These are phyloP conservation scores for Blastocystis sp. DNA, from an alignment of 352 stramenopile genomes.

Conservation along the genomic window DNA sequence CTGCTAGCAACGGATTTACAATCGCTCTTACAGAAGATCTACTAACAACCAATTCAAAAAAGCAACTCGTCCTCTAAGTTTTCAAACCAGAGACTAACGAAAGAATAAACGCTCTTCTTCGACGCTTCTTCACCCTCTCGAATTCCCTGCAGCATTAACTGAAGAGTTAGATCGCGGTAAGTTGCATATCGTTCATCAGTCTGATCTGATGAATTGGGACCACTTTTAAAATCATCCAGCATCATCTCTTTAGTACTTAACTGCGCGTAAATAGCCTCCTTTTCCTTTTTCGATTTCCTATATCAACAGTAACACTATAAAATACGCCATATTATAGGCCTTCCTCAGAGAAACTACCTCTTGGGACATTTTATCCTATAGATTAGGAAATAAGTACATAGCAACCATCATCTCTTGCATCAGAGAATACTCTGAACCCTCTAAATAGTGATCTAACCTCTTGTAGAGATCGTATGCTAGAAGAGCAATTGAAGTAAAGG, in stretches of 20 bases:
- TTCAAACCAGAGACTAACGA: constrained; percentile 45
- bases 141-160: constrained; percentile 20
- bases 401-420: constrained; percentile 15
- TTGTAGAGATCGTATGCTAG: constrained; percentile 8
- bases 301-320: not conserved
- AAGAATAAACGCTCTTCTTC: not conserved
- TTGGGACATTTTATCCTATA: not conserved
- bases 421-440: not conserved
- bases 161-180: constrained; percentile 24
- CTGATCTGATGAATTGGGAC: constrained; percentile 1
- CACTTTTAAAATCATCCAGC: constrained; percentile 34
- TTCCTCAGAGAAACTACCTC: not conserved
- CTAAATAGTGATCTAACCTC: not conserved
- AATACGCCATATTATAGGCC: not conserved
- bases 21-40: not conserved
- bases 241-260: constrained; percentile 37
- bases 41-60: not conserved
- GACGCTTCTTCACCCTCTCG: not conserved
- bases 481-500: not conserved
- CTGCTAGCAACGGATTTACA: not conserved
- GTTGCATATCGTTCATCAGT: not conserved
- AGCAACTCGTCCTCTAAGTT: not conserved
- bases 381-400: not conserved
- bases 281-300: not conserved
- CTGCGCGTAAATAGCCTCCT: not conserved